phyloP scores from a whole-genome alignment of 179 eudicot species.

The Gypsophila paniculata region DNA sequence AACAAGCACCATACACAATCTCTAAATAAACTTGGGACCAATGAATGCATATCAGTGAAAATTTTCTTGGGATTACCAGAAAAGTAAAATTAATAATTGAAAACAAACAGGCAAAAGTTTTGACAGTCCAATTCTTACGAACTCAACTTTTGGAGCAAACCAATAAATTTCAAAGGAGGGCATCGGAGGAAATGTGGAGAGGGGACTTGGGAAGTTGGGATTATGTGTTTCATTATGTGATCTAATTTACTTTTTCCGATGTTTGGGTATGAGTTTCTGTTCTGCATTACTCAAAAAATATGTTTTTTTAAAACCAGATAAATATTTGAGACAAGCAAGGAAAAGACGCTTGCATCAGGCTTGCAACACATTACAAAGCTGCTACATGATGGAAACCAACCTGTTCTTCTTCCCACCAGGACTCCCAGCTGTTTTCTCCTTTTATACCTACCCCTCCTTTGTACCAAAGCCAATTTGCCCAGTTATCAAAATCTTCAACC shows the following conservation, averaged over 20 bases:
- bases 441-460: constrained; percentile 96
- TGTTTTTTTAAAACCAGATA: not conserved
- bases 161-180: not conserved
- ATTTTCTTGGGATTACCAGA: not conserved
- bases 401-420: constrained; percentile 99
- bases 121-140: not conserved
- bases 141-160: not conserved
- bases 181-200: not conserved
- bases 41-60: constrained; percentile 1
- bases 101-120: not conserved
- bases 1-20: not conserved
- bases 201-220: too few species aligned
- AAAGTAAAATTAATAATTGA: not conserved
- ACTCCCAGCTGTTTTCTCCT: constrained; percentile 95
- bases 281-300: constrained; percentile 5
- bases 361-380: not conserved
- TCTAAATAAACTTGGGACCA: not conserved
- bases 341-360: not conserved
- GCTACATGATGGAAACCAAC: constrained; percentile 31
- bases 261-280: not conserved
- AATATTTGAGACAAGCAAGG: not conserved
- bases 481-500: constrained; percentile 95
- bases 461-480: constrained; percentile 91
- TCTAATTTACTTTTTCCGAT: not conserved
- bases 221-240: too few species aligned